Conservation (phyloP, 306 rosid genomes). For the Rubus parviflorus region DNA sequence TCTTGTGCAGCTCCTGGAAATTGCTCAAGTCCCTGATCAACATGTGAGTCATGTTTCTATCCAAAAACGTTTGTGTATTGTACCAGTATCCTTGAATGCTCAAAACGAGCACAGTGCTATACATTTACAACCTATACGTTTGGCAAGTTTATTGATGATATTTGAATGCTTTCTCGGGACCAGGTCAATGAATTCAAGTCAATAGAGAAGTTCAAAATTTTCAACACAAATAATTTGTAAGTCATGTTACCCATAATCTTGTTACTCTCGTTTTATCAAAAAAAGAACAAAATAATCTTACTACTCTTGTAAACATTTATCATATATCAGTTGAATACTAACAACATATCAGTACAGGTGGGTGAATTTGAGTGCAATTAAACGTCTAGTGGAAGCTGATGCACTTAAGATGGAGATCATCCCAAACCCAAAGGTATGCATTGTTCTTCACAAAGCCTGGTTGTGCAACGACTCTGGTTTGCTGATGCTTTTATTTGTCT, state of each 20-base stretch:
- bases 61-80: no score
- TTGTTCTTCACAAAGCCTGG: slow-evolving; percentile 13
- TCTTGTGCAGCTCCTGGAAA: slow-evolving; percentile 86
- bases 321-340: slow-evolving; percentile 25
- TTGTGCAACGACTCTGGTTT: not conserved
- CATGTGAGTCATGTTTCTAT: slow-evolving; percentile 58
- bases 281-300: not conserved
- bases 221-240: slow-evolving; percentile 96
- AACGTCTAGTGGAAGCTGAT: slow-evolving; percentile 86
- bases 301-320: slow-evolving; percentile 20
- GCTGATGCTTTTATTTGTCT: slow-evolving; percentile 26
- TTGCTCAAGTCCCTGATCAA: slow-evolving; percentile 94
- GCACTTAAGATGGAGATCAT: slow-evolving; percentile 97
- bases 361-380: slow-evolving; percentile 88
- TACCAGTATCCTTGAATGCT: not conserved
- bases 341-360: slow-evolving; percentile 58
- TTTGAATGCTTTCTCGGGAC: slow-evolving; percentile 33
- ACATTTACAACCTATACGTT: not conserved
- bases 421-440: slow-evolving; percentile 91
- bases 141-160: slow-evolving; percentile 22
- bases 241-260: slow-evolving; percentile 25
- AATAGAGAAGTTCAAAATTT: slow-evolving; percentile 94
- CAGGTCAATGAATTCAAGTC: slow-evolving; percentile 97
- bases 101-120: not conserved
- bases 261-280: not conserved